Percentiles rank a stretch among this genome's conserved stretches.
These are phyloP conservation scores for Cladosporium halotolerans DNA, from an alignment of 2,329 filamentous ascomycete genomes.

Conservation along the genomic window DNA sequence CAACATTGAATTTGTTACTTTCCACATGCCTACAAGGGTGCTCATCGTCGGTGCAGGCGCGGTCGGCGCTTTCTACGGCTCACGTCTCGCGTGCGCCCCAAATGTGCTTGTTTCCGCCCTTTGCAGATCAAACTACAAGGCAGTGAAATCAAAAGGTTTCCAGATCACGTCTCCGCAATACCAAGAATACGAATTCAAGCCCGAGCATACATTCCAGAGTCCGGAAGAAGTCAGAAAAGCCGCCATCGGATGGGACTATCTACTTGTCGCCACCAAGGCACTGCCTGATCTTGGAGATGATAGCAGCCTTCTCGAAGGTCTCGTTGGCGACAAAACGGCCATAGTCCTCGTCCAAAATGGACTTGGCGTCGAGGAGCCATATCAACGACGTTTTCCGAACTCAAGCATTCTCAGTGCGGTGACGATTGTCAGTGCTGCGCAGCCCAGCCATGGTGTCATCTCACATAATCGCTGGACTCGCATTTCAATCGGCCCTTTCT, in stretches of 20 bases:
- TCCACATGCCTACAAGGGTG: constrained; percentile 46
- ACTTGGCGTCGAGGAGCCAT: constrained; percentile 63
- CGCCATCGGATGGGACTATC: constrained; percentile 53
- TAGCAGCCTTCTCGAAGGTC: constrained; percentile 53
- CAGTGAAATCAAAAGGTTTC: constrained; percentile 57
- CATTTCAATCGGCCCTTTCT: constrained; percentile 63
- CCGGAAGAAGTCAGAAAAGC: constrained; percentile 49
- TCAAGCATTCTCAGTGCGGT: constrained; percentile 61
- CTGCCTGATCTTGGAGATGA: constrained; percentile 61
- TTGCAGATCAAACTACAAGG: constrained; percentile 66
- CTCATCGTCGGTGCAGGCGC: constrained; percentile 66
- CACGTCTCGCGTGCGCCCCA: constrained; percentile 50
- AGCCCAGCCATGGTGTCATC: constrained; percentile 56
- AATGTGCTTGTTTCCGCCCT: constrained; percentile 61
- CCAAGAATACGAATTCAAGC: constrained; percentile 59
- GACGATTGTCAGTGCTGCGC: constrained; percentile 63
- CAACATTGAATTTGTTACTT: neutral
- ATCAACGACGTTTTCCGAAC: constrained; percentile 54
- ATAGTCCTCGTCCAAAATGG: constrained; percentile 67
- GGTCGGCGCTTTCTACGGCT: constrained; percentile 67
- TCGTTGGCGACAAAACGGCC: constrained; percentile 50
- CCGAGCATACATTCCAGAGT: constrained; percentile 57
- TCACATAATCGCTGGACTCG: constrained; percentile 69
- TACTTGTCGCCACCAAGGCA: constrained; percentile 66
- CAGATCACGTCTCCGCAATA: constrained; percentile 59